Evolutionary conservation across 108 stramenopile genomes (phyloP).

Genomic region (Discostella pseudostelligera): DNA sequence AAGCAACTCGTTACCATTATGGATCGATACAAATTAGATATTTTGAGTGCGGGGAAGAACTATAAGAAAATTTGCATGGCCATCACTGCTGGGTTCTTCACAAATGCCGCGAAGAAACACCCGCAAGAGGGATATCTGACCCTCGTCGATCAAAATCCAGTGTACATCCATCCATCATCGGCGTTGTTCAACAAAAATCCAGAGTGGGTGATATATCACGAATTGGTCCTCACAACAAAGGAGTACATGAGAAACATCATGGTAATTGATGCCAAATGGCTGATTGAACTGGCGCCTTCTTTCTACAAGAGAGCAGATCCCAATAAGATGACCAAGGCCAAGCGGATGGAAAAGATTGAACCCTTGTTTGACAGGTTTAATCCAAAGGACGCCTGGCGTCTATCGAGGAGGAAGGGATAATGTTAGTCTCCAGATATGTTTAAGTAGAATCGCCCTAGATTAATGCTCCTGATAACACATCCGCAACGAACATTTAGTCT

Average conservation of each 20-base stretch:
- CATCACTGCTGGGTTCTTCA: conserved; percentile 97
- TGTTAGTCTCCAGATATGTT: background rate
- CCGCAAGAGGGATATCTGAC: conserved; percentile 98
- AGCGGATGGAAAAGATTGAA: conserved; percentile 98
- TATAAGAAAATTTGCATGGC: conserved; percentile 96
- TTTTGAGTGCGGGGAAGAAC: conserved; percentile 94
- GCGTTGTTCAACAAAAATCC: conserved; percentile 98
- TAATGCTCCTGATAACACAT: no score
- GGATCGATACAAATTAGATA: conserved; percentile 95
- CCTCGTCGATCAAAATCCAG: conserved; percentile 95
- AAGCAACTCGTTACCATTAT: conserved; percentile 99
- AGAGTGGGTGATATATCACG: conserved; percentile 98
- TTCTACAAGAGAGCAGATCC: conserved; percentile 97
- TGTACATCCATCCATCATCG: conserved; percentile 97
- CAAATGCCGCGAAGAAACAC: conserved; percentile 98
- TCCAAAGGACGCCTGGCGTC: conserved; percentile 91
- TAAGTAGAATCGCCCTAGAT: no score
- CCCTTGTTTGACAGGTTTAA: conserved; percentile 97
- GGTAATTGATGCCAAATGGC: conserved; percentile 98
- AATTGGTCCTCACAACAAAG: conserved; percentile 97
- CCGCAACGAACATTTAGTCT: no score
- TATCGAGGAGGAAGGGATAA: conserved; percentile 90
- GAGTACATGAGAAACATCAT: conserved; percentile 99
- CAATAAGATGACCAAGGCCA: conserved; percentile 90
- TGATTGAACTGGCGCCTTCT: conserved; percentile 95